Base-by-base conservation (phyloP, 352 stramenopile genomes). In the Halophytophthora batemanensis region DNA sequence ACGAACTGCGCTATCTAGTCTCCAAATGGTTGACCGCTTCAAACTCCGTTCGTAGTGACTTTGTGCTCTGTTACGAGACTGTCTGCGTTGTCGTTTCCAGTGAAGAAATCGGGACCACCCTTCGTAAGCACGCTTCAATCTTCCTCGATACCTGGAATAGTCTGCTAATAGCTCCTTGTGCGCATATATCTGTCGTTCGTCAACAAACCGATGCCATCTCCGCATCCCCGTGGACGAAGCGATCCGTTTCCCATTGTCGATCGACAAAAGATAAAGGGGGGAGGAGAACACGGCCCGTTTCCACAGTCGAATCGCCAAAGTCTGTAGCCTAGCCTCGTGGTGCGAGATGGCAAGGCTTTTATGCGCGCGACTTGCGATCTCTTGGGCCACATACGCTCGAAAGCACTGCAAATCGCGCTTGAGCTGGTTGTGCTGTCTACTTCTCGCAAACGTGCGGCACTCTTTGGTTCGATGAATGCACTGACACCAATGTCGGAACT, bases 81-180 rank as follows among this genome's bases (percentile, higher is more conserved):
- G 36, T 11, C 59, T 65, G 22, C 28, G 37, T n/a, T 52, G 31
- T 15, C 33, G 46, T 18, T 45, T 60, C 37, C 34, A 45, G 6
- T 34, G 18, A 14, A 59, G 40, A 46, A 59, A 58, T 18, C 47
- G 68, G 1, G 33, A 31, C 36, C 44, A 63, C 1, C 34, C 17
- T 34, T 38, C 25, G 43, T 64, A 6, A 13, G 42, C 53, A n/a
- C 40, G 38, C 19, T 29, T 39, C 50, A 65, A 42, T 22, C 8
- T 38, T 28, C 11, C 29, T 49, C 38, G 58, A 44, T 63, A 66
- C 10, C 59, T 46, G 21, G 64, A 72, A 21, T 59, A 69, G 50
- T 74, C 64, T 22, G 67, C 56, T 45, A 66, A 19, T 1, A 77
- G 28, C n/a, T 61, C 28, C 4, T 65, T 55, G 29, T 43, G 47